Conservation (phyloP, 1,284 basidiomycete species). For the Puccinia polysora region DNA sequence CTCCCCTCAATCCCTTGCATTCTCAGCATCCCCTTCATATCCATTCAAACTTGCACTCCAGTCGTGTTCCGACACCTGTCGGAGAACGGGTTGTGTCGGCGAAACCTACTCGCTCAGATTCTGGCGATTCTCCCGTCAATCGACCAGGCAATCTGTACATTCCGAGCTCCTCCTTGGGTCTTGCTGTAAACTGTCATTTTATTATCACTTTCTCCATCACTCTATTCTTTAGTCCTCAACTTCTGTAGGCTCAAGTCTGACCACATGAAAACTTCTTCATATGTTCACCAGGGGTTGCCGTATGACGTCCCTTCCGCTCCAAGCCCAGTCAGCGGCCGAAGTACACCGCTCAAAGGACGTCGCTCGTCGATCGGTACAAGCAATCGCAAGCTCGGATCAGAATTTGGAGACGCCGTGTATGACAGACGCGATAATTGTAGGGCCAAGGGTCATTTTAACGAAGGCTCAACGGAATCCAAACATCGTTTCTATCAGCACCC, state of each 20-base stretch:
- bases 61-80: constrained; percentile 1
- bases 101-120: not conserved
- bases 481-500: constrained; percentile 17
- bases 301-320: constrained; percentile 5
- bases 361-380: not conserved
- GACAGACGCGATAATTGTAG: not conserved
- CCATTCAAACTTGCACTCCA: not conserved
- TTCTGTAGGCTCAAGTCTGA: not conserved
- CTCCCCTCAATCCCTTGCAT: constrained; percentile 6
- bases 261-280: not conserved
- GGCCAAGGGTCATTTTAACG: constrained; percentile 8
- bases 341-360: not conserved
- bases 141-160: constrained; percentile 1
- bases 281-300: constrained; percentile 18
- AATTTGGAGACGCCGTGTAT: not conserved
- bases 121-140: not conserved
- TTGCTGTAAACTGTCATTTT: not conserved
- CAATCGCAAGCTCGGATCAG: not conserved
- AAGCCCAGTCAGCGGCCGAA: not conserved
- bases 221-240: not conserved
- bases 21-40: constrained; percentile 15
- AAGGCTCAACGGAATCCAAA: constrained; percentile 27
- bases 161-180: not conserved
- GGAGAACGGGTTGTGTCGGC: not conserved
- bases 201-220: not conserved